Percentiles rank a stretch among this genome's conserved stretches.
phyloP scores from a whole-genome alignment of 306 rosid species.

The Quercus mongolica region DNA sequence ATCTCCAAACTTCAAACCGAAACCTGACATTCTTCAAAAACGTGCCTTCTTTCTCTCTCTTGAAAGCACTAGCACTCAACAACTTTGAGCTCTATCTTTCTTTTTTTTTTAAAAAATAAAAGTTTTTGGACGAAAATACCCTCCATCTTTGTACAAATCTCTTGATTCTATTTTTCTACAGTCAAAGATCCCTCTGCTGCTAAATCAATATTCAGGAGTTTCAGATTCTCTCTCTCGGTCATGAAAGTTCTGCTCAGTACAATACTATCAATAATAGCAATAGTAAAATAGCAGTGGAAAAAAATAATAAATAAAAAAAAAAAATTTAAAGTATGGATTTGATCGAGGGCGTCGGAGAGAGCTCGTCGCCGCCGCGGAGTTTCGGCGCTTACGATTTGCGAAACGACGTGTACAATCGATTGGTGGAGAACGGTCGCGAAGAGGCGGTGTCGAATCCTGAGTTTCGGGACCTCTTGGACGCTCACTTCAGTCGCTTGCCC shows the following conservation, averaged over 20 bases:
- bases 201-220: neutral
- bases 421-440: slow-evolving; percentile 61
- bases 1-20: neutral
- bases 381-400: slow-evolving; percentile 64
- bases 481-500: slow-evolving; percentile 96
- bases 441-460: slow-evolving; percentile 64
- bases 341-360: slow-evolving; percentile 92
- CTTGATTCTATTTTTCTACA: slow-evolving; percentile 24
- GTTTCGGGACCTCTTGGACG: slow-evolving; percentile 75
- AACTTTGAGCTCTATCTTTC: neutral
- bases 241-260: neutral
- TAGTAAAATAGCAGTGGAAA: neutral
- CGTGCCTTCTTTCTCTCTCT: neutral
- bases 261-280: neutral
- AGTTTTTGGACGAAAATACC: slow-evolving; percentile 28
- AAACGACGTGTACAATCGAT: slow-evolving; percentile 75
- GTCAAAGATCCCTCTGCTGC: slow-evolving; percentile 31
- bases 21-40: neutral
- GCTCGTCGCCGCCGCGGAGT: slow-evolving; percentile 86
- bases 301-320: too few relatives aligned
- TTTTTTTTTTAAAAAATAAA: too few relatives aligned
- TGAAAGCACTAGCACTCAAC: neutral
- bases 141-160: slow-evolving; percentile 17
- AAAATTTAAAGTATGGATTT: slow-evolving; percentile 59
- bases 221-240: slow-evolving; percentile 8